Evolutionary conservation across 2,329 filamentous ascomycete genomes (phyloP), one percentile per base, ranked within the genome.

Genomic region (Penicillium paneum): DNA sequence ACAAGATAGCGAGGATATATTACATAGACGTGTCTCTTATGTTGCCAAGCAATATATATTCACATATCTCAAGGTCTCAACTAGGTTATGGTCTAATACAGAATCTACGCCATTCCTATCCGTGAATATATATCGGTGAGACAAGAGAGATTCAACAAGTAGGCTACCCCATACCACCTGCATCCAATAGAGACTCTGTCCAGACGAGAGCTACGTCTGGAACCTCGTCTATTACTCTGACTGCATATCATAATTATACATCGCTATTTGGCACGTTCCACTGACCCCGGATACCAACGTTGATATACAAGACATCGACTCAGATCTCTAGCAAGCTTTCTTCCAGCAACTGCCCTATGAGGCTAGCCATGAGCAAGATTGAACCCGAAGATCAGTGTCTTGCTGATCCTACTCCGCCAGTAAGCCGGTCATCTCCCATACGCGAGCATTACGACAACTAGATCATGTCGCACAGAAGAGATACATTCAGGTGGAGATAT

Each of bases 261-360:
- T 13, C 31, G 11, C 10, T 35, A 62, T 52, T 59, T 49, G 54
- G 47, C 49, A 55, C 10, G 53, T 60, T 61, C 24, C 43, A 35
- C 15, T 17, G 17, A 19, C 44, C 35, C 17, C 52, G 56, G 55
- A 47, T 52, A 38, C 31, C 51, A 55, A 54, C 48, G 21, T 49
- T 41, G 13, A 40, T 46, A 32, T 46, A n/a, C 31, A 44, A 46
- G 40, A 41, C 44, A 35, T 34, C 31, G 48, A 58, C 51, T 52
- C 35, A 49, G 39, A 55, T 51, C 38, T 34, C 17, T 28, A 47
- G 32, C 41, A 49, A 12, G 17, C 36, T 32, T 47, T 11, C 26
- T 24, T 34, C 35, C 21, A 31, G 29, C 19, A 21, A 47, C 52
- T 52, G 17, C 7, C 35, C 24, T 19, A 19, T 15, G n/a, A 39